Conservation (phyloP, 2,329 filamentous ascomycete species). For the Colletotrichum ledebouriae region DNA sequence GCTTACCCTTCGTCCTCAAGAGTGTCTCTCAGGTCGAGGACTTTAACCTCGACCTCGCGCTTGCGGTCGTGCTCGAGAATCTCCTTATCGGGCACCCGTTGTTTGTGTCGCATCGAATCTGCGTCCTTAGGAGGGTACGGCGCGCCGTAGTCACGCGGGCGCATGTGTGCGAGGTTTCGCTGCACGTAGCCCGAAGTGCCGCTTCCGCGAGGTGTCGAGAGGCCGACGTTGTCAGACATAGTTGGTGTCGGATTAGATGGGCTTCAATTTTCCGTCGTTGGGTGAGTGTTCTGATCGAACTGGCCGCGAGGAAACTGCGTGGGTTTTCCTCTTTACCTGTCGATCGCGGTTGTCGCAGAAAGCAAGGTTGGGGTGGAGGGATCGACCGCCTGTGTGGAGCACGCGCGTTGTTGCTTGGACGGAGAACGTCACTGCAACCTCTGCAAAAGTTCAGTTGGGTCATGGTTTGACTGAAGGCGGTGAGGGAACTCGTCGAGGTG, state of each 20-base stretch:
- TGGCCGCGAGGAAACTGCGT: background rate
- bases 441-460: conserved; percentile 28
- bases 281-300: background rate
- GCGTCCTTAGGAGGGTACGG: conserved; percentile 81
- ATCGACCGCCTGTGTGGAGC: conserved; percentile 5
- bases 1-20: conserved; percentile 88
- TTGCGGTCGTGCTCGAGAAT: conserved; percentile 96
- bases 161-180: conserved; percentile 90
- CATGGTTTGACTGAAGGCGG: conserved; percentile 26
- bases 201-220: conserved; percentile 92
- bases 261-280: background rate
- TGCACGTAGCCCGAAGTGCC: conserved; percentile 98
- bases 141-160: conserved; percentile 82
- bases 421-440: conserved; percentile 38
- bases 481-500: background rate
- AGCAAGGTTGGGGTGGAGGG: conserved; percentile 17
- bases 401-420: conserved; percentile 15
- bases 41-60: conserved; percentile 91
- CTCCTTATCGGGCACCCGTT: conserved; percentile 88
- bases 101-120: conserved; percentile 78
- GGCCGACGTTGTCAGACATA: conserved; percentile 99
- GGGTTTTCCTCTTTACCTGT: background rate
- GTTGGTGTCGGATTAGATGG: background rate
- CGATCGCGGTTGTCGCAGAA: conserved; percentile 16
- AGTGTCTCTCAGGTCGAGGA: conserved; percentile 89